These are phyloP conservation scores for Ceratocystis colombiana DNA, from an alignment of 2,329 filamentous ascomycete species.

Conservation along the genomic window DNA sequence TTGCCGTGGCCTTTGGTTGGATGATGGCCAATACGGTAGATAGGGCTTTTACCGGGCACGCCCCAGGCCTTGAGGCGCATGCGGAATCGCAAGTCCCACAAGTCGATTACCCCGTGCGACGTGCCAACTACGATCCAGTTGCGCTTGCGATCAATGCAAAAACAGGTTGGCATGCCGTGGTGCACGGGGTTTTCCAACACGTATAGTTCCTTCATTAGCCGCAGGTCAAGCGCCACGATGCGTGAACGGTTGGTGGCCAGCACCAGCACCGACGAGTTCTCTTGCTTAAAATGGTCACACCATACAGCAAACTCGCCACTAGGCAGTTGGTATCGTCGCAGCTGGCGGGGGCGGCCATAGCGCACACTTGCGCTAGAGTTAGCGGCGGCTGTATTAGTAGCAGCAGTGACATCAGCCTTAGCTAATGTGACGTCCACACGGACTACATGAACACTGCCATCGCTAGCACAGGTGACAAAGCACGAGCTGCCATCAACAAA, in stretches of 20 bases:
- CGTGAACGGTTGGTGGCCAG: conserved; percentile 79
- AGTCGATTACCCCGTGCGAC: conserved; percentile 79
- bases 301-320: conserved; percentile 70
- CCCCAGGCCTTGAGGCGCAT: conserved; percentile 83
- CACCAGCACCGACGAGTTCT: conserved; percentile 68
- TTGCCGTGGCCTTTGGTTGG: conserved; percentile 67
- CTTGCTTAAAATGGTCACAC: conserved; percentile 82
- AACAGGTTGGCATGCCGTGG: conserved; percentile 83
- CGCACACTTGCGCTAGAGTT: conserved; percentile 44
- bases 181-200: conserved; percentile 77
- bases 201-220: conserved; percentile 75
- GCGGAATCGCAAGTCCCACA: conserved; percentile 96
- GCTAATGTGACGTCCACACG: conserved; percentile 51
- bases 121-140: conserved; percentile 91
- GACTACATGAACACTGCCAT: conserved; percentile 83
- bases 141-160: conserved; percentile 73
- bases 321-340: conserved; percentile 73
- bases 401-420: not conserved
- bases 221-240: conserved; percentile 73
- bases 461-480: conserved; percentile 80
- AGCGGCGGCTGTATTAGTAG: not conserved
- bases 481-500: conserved; percentile 92
- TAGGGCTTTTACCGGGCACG: conserved; percentile 65
- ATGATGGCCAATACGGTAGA: conserved; percentile 70
- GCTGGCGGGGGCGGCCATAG: conserved; percentile 65